Evolutionary conservation across 1,284 basidiomycete species (phyloP).

Genomic region (Rugosomyces carneus): DNA sequence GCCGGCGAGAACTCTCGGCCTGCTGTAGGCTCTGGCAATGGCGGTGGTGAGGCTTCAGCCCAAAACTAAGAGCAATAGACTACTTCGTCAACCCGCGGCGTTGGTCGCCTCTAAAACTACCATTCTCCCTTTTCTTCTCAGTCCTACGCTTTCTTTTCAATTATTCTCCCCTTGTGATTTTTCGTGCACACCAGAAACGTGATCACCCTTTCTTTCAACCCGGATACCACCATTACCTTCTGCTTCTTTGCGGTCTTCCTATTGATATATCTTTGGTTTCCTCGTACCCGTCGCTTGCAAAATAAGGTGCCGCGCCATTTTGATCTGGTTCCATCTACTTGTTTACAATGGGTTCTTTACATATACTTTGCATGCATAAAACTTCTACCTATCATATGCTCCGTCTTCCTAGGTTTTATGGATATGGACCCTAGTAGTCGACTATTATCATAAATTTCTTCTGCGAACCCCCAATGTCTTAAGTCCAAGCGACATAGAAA

Average conservation of each 20-base stretch:
- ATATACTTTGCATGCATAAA: conserved; percentile 6
- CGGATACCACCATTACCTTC: conserved; percentile 8
- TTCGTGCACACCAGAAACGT: background rate
- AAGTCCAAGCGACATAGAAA: too few species aligned
- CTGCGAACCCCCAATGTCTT: too few species aligned
- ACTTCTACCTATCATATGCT: conserved; percentile 9
- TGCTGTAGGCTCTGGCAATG: background rate
- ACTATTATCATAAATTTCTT: background rate
- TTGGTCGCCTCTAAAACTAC: background rate
- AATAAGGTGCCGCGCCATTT: background rate
- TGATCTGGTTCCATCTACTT: background rate
- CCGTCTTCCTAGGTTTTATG: conserved; percentile 9
- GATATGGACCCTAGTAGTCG: conserved; percentile 5
- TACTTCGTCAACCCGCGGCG: background rate
- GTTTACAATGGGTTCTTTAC: background rate
- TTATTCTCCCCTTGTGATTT: background rate
- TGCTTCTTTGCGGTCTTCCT: background rate
- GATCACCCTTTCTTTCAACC: conserved; percentile 1
- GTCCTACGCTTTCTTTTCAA: background rate
- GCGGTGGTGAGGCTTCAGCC: background rate
- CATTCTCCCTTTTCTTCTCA: background rate
- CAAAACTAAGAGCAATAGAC: background rate
- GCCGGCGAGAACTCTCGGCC: conserved; percentile 1
- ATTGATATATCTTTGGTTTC: background rate
- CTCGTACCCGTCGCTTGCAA: background rate